These are phyloP conservation scores for Lasiosphaeria miniovina DNA, from an alignment of 495 filamentous ascomycete genomes.

Conservation along the genomic window DNA sequence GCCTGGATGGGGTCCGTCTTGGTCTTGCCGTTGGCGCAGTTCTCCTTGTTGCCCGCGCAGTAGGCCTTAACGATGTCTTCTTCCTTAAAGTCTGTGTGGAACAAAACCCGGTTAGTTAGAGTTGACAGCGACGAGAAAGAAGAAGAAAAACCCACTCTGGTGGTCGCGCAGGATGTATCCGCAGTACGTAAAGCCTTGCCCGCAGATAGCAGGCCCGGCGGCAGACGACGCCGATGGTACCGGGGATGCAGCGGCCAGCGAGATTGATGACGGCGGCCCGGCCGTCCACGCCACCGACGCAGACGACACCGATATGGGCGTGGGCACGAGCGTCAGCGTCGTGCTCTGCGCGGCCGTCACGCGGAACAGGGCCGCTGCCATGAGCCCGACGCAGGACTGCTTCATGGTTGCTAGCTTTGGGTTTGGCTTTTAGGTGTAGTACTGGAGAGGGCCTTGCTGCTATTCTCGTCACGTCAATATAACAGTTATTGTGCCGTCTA, in stretches of 20 bases:
- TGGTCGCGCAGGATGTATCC: slow-evolving; percentile 41
- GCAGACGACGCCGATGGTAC: slow-evolving; percentile 13
- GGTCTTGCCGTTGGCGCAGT: slow-evolving; percentile 36
- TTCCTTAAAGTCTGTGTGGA: slow-evolving; percentile 33
- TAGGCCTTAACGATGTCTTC: slow-evolving; percentile 41
- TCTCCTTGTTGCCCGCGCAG: slow-evolving; percentile 35
- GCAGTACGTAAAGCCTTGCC: slow-evolving; percentile 45
- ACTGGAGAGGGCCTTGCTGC: too few species aligned
- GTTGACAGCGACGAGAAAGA: not conserved
- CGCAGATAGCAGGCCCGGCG: slow-evolving; percentile 29
- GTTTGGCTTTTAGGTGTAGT: not conserved
- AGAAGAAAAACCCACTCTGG: slow-evolving; percentile 30
- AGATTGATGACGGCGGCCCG: slow-evolving; percentile 4
- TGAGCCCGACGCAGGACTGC: slow-evolving; percentile 3
- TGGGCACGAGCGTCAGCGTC: not conserved
- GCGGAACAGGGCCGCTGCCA: slow-evolving; percentile 8
- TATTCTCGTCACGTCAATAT: too few species aligned
- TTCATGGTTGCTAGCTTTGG: not conserved
- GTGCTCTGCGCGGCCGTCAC: slow-evolving; percentile 14
- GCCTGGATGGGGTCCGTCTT: slow-evolving; percentile 40
- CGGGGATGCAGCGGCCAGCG: slow-evolving; percentile 7
- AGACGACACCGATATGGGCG: not conserved
- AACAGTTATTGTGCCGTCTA: too few species aligned
- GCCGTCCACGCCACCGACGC: slow-evolving; percentile 8
- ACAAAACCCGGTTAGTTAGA: slow-evolving; percentile 2